Evolutionary conservation across 2,329 filamentous ascomycete species (phyloP), one percentile per base, ranked within the genome.

Genomic region (Trichoderma pleuroti): DNA sequence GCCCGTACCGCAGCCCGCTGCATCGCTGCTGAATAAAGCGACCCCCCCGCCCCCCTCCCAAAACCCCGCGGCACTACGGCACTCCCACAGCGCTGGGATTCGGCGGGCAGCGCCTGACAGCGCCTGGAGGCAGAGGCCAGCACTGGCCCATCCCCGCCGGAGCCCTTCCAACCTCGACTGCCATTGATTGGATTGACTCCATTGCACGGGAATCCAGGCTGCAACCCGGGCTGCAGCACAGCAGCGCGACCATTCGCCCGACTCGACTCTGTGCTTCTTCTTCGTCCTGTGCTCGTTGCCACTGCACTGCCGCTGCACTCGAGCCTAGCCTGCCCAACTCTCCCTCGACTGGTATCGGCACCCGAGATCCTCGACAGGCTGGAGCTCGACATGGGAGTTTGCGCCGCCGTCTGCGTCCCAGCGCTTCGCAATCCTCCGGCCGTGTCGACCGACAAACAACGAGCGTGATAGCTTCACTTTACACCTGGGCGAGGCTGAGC

Each of bases 381-480:
- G 26, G 49, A 64, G 59, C 68, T 64, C 68, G 68, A 65, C 59
- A 70, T 70, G 68, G 68, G 60, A 70, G 49, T 49, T 57, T 39
- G 68, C 36, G 68, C 60, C 49, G 59, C 34, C 60, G n/a, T 30
- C 24, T 65, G 42, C 60, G 60, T 57, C 46, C 21, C 49, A 64
- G 34, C 68, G 72, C 36, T 64, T 59, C 46, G 52, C 63, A 66
- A 60, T 67, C 68, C 36, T 46, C 64, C 59, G 34, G 56, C 70
- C 39, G 52, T 42, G 32, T 42, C 64, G 49, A 49, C 16, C 65
- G 26, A 28, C 36, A 46, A 46, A 21, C 67, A 63, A 70, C 24
- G 49, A 46, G 57, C 49, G 65, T 66, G 57, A 70, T 60, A 70
- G 70, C 68, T 57, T 71, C 57, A 69, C 68, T 57, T 71, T 54